phyloP scores from a whole-genome alignment of 176 grass and related monocot genomes.

The Oropetium thomaeum region DNA sequence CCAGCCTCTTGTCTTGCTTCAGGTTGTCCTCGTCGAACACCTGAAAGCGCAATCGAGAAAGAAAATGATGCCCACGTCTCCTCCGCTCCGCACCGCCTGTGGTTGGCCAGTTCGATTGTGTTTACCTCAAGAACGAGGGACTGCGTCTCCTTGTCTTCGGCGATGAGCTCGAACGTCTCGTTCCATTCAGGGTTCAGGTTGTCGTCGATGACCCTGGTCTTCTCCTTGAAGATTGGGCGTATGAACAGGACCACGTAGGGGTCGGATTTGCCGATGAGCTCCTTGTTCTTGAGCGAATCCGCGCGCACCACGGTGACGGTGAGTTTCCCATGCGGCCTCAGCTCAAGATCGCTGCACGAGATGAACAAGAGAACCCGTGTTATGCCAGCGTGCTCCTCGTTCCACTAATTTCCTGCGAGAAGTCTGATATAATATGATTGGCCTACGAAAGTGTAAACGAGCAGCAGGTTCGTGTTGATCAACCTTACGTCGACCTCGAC shows the following conservation, averaged over 20 bases:
- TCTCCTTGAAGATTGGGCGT: slow-evolving; percentile 92
- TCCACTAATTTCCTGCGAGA: background rate
- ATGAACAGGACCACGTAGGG: slow-evolving; percentile 86
- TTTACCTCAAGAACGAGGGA: slow-evolving; percentile 63
- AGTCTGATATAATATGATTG: slow-evolving; percentile 7
- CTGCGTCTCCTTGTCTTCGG: slow-evolving; percentile 96
- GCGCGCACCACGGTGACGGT: slow-evolving; percentile 68
- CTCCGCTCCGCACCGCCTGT: background rate
- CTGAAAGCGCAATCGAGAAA: slow-evolving; percentile 19
- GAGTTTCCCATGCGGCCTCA: slow-evolving; percentile 84
- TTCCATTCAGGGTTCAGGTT: slow-evolving; percentile 89
- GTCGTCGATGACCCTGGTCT: slow-evolving; percentile 83
- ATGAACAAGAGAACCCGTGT: slow-evolving; percentile 8
- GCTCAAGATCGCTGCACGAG: slow-evolving; percentile 81
- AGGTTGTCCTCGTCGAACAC: slow-evolving; percentile 93
- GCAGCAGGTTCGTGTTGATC: background rate
- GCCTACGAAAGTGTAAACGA: background rate
- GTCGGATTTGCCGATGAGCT: slow-evolving; percentile 94
- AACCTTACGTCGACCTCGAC: slow-evolving; percentile 80
- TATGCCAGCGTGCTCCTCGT: background rate
- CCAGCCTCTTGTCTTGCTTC: slow-evolving; percentile 93
- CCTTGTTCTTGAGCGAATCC: slow-evolving; percentile 87
- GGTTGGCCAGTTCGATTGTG: background rate
- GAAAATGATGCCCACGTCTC: background rate
- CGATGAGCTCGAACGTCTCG: slow-evolving; percentile 77